Evolutionary conservation across 352 stramenopile genomes (phyloP).

Genomic region (Phytophthora nicotianae): DNA sequence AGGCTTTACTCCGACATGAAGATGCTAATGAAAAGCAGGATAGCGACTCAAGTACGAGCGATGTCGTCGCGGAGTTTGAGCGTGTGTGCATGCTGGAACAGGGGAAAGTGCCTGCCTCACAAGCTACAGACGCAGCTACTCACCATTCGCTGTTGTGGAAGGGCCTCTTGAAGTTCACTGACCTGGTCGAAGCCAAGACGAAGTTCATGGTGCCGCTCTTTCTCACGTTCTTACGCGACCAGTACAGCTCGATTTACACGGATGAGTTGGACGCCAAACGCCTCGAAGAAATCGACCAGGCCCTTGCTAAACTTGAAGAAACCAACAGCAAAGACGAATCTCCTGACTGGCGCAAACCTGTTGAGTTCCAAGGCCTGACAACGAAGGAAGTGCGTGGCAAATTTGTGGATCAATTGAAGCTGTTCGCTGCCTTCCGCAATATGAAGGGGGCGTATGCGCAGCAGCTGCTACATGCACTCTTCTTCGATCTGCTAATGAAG

Average conservation of each 20-base stretch:
- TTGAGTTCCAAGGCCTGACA: constrained; percentile 51
- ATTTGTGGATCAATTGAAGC: constrained; percentile 80
- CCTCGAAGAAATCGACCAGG: constrained; percentile 49
- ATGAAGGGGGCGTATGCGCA: constrained; percentile 88
- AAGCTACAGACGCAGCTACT: constrained; percentile 67
- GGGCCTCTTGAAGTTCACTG: constrained; percentile 69
- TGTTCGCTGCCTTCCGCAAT: constrained; percentile 86
- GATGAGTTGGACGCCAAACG: constrained; percentile 66
- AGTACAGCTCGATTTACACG: constrained; percentile 78
- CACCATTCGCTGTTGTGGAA: constrained; percentile 88
- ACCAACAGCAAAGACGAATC: constrained; percentile 14
- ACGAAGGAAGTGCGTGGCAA: constrained; percentile 83
- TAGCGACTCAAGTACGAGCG: constrained; percentile 13
- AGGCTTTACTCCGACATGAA: constrained; percentile 53
- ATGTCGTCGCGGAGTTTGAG: constrained; percentile 47
- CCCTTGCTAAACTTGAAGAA: constrained; percentile 50
- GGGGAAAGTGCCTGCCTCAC: constrained; percentile 44
- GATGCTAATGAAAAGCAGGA: constrained; percentile 22
- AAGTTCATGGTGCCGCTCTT: constrained; percentile 90
- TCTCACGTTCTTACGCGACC: constrained; percentile 77
- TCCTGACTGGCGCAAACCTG: constrained; percentile 35
- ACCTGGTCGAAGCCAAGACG: constrained; percentile 83
- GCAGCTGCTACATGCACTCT: constrained; percentile 76
- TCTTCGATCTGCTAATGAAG: constrained; percentile 91
- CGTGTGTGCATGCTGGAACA: constrained; percentile 63